Evolutionary conservation across 305 asterid genomes (phyloP), one percentile per base, ranked within the genome.

Genomic region (Solanum hybrid): DNA sequence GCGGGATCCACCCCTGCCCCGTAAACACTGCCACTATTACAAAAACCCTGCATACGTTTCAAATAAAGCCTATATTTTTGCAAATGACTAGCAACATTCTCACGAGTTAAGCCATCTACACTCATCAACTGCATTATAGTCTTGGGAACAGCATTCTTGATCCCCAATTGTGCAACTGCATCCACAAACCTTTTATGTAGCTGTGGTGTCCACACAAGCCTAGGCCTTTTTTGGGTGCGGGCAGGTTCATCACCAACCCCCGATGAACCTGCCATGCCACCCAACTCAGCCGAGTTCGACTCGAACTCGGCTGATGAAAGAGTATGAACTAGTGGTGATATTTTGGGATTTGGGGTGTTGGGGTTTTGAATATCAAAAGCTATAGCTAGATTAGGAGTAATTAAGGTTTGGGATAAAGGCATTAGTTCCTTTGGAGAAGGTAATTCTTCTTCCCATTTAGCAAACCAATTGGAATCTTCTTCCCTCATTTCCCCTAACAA

Each of bases 71-170:
- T 89, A 90, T 95, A 95, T 26, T 95, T 95, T 89, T 95, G 98
- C 89, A 95, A 60, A 87, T 95, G 98, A 91, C 97, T 95, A 10
- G 98, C 98, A 7, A 95, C 98, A 66, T 95, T 95, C 88, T 95
- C 98, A 11, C 98, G 78, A 3, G 98, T 95, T 9, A 95, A 90
- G n/a, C 96, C 97, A 38, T 95, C 98, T 0, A 96, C 98, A 35
- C 95, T 95, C 98, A 96, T 95, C 29, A 95, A 91, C 95, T 94
- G 96, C 98, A 96, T 96, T 92, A 95, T 94, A 1, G 95, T 94
- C 89, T 95, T 95, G 2, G 98, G 98, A 4, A 95, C 97, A 36
- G 96, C 98, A 89, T 96, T 96, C 88, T 96, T 94, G 90, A 95
- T 95, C 90, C 98, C 98, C n/a, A 96, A 86, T 78, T 96, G 98